Evolutionary conservation across 768 basidiomycete genomes (phyloP).

Genomic region (Cystoderma amianthinum): DNA sequence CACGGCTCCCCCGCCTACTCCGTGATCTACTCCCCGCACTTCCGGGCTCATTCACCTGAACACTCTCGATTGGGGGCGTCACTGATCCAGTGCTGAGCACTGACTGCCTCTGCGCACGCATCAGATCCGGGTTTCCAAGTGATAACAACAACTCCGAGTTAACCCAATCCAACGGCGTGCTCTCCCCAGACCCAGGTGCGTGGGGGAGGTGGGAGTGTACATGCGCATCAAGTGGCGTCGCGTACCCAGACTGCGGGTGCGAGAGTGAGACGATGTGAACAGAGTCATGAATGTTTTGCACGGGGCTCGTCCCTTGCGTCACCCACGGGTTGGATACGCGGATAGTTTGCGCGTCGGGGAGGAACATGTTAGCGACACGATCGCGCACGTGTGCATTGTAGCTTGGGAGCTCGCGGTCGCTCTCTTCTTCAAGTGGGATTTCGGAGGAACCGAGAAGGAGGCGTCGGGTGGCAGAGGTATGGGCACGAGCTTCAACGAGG

Average conservation of each 20-base stretch:
- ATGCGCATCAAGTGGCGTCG: conserved; percentile 32
- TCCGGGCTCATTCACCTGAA: neutral
- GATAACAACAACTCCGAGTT: conserved; percentile 74
- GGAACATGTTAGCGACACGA: conserved; percentile 73
- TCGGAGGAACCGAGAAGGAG: conserved; percentile 46
- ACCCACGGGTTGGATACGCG: conserved; percentile 65
- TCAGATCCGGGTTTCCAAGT: neutral
- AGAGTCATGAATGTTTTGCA: neutral
- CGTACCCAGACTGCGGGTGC: conserved; percentile 18
- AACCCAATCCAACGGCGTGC: conserved; percentile 65
- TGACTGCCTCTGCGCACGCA: conserved; percentile 2
- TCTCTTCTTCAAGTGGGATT: conserved; percentile 29
- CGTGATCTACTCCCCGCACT: neutral
- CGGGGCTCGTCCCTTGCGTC: conserved; percentile 25
- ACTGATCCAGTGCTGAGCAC: neutral
- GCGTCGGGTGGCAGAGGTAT: conserved; percentile 70
- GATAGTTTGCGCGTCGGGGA: conserved; percentile 56
- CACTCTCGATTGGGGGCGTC: neutral
- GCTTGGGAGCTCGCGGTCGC: conserved; percentile 77
- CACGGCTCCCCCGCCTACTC: neutral
- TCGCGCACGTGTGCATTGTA: conserved; percentile 89
- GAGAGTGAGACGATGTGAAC: neutral
- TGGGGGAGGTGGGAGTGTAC: conserved; percentile 36
- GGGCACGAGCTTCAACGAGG: conserved; percentile 66
- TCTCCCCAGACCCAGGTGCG: conserved; percentile 33